These are phyloP conservation scores for Coix lacrymajobi DNA, from an alignment of 176 grass and related monocot species.

Conservation along the genomic window DNA sequence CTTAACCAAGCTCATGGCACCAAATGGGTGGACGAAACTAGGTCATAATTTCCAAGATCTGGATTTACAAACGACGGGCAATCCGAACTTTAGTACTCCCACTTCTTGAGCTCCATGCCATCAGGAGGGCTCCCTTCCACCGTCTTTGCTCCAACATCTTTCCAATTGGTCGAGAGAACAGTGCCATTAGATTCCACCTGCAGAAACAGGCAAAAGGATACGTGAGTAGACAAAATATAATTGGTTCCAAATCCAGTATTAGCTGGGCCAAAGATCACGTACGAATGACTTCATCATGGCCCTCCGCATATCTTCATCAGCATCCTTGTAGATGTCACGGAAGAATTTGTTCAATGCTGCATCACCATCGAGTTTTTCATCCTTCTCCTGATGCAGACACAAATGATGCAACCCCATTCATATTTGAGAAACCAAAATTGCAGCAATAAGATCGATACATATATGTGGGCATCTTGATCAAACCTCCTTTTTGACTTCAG, in stretches of 20 bases:
- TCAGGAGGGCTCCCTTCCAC: slow-evolving; percentile 72
- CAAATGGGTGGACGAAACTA: slow-evolving; percentile 2
- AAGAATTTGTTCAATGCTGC: slow-evolving; percentile 88
- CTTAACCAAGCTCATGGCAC: background rate
- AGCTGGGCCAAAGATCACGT: slow-evolving; percentile 19
- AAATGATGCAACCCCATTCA: background rate
- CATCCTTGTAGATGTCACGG: slow-evolving; percentile 67
- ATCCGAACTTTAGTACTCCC: slow-evolving; percentile 49
- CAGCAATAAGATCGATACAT: background rate
- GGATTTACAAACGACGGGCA: slow-evolving; percentile 34
- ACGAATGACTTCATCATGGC: slow-evolving; percentile 92
- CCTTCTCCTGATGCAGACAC: slow-evolving; percentile 59
- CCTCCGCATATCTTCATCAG: slow-evolving; percentile 73
- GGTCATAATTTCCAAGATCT: background rate
- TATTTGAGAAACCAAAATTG: background rate
- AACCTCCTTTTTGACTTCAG: slow-evolving; percentile 82
- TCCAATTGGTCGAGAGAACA: slow-evolving; percentile 88
- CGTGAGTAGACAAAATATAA: background rate
- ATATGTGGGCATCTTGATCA: background rate
- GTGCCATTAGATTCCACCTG: slow-evolving; percentile 93
- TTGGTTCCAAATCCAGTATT: background rate
- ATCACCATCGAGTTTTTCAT: slow-evolving; percentile 83
- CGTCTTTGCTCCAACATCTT: slow-evolving; percentile 60
- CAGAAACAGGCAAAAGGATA: background rate
- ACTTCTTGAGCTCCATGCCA: slow-evolving; percentile 79